Percentiles rank a stretch among this genome's conserved stretches.
Evolutionary conservation across 495 filamentous ascomycete species (phyloP).

Genomic region (Trypethelium eluteriae): DNA sequence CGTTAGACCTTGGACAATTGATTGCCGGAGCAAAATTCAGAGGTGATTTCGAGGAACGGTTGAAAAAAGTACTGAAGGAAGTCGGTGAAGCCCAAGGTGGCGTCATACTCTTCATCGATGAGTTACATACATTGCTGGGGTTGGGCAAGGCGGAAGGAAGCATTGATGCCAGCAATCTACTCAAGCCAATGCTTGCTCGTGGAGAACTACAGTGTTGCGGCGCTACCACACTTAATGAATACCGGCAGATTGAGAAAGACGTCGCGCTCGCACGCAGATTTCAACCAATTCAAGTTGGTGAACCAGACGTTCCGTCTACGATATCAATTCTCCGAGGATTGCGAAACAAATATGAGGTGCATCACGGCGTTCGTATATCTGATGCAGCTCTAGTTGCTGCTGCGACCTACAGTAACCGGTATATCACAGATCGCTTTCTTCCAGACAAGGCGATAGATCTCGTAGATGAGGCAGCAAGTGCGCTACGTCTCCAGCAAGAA

Average conservation of each 20-base stretch:
- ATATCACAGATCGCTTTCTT: constrained; percentile 91
- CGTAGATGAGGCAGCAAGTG: constrained; percentile 91
- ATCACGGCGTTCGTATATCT: constrained; percentile 89
- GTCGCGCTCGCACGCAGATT: constrained; percentile 87
- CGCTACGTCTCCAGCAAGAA: constrained; percentile 86
- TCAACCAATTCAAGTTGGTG: constrained; percentile 83
- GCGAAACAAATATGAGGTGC: constrained; percentile 94
- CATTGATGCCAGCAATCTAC: constrained; percentile 89
- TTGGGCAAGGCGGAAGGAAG: constrained; percentile 92
- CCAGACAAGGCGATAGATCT: constrained; percentile 97
- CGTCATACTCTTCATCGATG: constrained; percentile 92
- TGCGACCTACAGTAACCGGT: constrained; percentile 85
- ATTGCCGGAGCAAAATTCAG: constrained; percentile 95
- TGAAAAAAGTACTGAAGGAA: constrained; percentile 86
- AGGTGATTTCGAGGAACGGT: constrained; percentile 90
- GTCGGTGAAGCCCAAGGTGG: constrained; percentile 81
- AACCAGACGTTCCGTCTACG: constrained; percentile 84
- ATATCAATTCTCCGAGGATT: constrained; percentile 95
- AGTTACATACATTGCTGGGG: constrained; percentile 84
- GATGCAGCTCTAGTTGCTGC: constrained; percentile 88
- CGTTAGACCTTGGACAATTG: constrained; percentile 78
- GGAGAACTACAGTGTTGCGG: constrained; percentile 94
- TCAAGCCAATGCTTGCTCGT: constrained; percentile 87
- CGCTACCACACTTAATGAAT: constrained; percentile 88
- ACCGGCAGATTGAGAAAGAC: constrained; percentile 90